Evolutionary conservation across 2,329 filamentous ascomycete genomes (phyloP).

Genomic region (Aspergillus aculeatinus): DNA sequence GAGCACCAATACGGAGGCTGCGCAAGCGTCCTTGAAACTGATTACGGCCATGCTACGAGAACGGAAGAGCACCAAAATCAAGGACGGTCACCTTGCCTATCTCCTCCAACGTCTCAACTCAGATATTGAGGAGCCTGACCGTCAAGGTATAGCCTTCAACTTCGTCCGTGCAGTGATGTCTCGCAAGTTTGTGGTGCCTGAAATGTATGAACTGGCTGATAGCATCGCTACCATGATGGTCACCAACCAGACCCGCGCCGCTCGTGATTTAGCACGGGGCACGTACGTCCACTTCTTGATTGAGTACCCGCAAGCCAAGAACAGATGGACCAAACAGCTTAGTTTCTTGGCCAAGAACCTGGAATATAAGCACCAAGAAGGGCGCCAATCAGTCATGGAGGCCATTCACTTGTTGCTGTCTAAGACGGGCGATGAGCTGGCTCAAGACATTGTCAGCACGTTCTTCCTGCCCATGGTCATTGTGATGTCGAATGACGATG

Average conservation of each 20-base stretch:
- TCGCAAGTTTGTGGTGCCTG: slow-evolving; percentile 78
- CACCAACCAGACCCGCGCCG: slow-evolving; percentile 86
- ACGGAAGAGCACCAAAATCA: slow-evolving; percentile 70
- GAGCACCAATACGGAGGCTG: slow-evolving; percentile 76
- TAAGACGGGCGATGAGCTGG: slow-evolving; percentile 77
- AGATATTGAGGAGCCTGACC: slow-evolving; percentile 87
- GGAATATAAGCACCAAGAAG: slow-evolving; percentile 84
- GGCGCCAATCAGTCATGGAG: slow-evolving; percentile 90
- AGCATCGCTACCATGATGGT: slow-evolving; percentile 91
- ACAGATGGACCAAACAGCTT: slow-evolving; percentile 83
- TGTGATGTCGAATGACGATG: slow-evolving; percentile 84
- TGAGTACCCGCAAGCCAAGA: slow-evolving; percentile 90
- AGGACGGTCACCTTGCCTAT: slow-evolving; percentile 78
- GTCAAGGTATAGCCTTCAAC: slow-evolving; percentile 90
- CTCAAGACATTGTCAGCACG: slow-evolving; percentile 75
- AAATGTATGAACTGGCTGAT: slow-evolving; percentile 89
- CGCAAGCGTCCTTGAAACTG: slow-evolving; percentile 86
- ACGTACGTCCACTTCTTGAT: slow-evolving; percentile 92
- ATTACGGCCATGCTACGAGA: slow-evolving; percentile 83
- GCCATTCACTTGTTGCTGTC: slow-evolving; percentile 80
- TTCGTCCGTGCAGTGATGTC: slow-evolving; percentile 86
- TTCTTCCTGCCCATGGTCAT: slow-evolving; percentile 87
- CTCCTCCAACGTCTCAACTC: slow-evolving; percentile 78
- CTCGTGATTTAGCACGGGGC: slow-evolving; percentile 81
- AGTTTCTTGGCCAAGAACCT: slow-evolving; percentile 87